Conservation (phyloP, 306 rosid species). For the Rosa multiflora region DNA sequence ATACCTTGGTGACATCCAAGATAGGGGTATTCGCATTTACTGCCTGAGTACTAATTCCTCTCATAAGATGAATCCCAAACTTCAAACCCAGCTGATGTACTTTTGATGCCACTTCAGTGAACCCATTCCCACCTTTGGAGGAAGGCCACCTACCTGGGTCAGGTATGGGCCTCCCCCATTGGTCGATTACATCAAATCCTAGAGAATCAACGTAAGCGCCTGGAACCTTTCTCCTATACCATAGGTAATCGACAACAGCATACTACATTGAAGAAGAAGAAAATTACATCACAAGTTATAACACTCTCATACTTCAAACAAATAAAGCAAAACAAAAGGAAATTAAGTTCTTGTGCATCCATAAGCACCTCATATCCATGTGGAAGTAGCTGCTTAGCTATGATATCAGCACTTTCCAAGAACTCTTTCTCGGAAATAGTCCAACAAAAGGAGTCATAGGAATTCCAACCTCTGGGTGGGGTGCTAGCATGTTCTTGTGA, state of each 20-base stretch:
- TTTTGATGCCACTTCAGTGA: conserved; percentile 62
- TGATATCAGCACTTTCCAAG: conserved; percentile 55
- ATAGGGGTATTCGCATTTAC: conserved; percentile 90
- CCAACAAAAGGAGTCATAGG: conserved; percentile 96
- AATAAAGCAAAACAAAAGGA: not conserved
- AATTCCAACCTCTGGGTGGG: conserved; percentile 99
- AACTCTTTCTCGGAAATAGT: conserved; percentile 74
- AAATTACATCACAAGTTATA: not conserved
- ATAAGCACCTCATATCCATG: conserved; percentile 76
- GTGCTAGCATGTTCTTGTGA: conserved; percentile 52
- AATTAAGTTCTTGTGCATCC: conserved; percentile 4
- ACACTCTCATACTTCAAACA: not conserved
- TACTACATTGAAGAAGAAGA: conserved; percentile 46
- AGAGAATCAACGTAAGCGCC: conserved; percentile 80
- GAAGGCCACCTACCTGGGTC: conserved; percentile 96
- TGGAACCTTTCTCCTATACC: conserved; percentile 79
- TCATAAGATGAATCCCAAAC: conserved; percentile 97
- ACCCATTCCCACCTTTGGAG: conserved; percentile 72
- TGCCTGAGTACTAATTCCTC: conserved; percentile 97
- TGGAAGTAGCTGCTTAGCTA: conserved; percentile 49
- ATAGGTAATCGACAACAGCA: conserved; percentile 94
- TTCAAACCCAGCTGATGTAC: conserved; percentile 84
- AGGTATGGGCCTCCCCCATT: conserved; percentile 92
- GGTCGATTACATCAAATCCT: conserved; percentile 87
- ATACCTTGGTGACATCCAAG: conserved; percentile 68